Base-by-base conservation (phyloP, 306 rosid species). In the Crotalaria pallida region DNA sequence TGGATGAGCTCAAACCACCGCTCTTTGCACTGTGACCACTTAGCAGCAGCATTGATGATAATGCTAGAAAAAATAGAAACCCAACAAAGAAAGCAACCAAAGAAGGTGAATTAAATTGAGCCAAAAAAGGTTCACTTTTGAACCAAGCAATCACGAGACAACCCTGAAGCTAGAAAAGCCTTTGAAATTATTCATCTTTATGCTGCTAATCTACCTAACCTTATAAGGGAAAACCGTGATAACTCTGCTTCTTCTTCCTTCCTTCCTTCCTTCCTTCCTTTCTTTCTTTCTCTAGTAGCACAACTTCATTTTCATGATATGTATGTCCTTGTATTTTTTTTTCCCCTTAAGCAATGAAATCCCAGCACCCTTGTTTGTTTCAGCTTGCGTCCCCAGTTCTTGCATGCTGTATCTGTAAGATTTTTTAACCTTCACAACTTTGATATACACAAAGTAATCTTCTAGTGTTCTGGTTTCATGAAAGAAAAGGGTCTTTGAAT, bases 131-230 rank as follows among this genome's bases (percentile, higher is more conserved):
- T 79, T 24, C 1, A 64, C 88, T 80, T 88, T 84, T 79, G 58
- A 84, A 75, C 89, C 83, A 43, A 79, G 86, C 63, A 80, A 10
- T 88, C 97, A 91, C 96, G 89, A 75, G 96, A 45, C 83, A 60
- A 77, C 80, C 83, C 86, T 91, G 92, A 81, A 65, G 21, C 69
- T 69, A 77, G 74, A 72, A 79, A 76, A 69, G 73, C 84, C 80
- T 81, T 47, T 73, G 82, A 84, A 79, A 81, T 76, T 8, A 31
- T 31, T 31, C 86, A 68, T 80, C 88, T 85, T 88, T 84, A 80
- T 52, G 71, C 87, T 69, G 79, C 86, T 77, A 79, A 82, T 76
- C 79, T 68, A 79, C 85, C 91, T 76, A 71, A 80, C 79, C 84
- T 59, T 72, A 44, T 74, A 53, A 74, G 63, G 50, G 72, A 69